Conservation (phyloP, 768 basidiomycete genomes). For the Collybia sp. region DNA sequence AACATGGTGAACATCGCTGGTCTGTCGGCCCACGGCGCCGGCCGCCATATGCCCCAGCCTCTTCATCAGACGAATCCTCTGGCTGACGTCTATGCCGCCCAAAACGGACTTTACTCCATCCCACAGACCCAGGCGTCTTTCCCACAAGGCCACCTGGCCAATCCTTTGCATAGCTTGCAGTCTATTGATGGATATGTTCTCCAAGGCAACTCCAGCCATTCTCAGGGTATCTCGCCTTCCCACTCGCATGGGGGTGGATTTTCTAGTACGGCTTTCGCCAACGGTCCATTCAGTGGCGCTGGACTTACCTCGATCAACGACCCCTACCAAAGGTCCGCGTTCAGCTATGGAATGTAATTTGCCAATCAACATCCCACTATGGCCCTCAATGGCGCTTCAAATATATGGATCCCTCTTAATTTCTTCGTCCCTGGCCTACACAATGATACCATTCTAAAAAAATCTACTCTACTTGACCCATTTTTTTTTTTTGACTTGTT, state of each 20-base stretch:
- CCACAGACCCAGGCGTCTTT: constrained; percentile 51
- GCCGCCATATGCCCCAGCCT: constrained; percentile 53
- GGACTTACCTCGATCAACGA: constrained; percentile 57
- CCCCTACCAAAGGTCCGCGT: constrained; percentile 71
- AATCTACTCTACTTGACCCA: constrained; percentile 35
- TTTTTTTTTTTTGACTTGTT: constrained; percentile 32
- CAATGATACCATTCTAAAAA: constrained; percentile 27
- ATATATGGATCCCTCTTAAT: constrained; percentile 31
- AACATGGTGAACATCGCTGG: constrained; percentile 54
- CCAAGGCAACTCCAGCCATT: constrained; percentile 67
- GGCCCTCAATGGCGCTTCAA: constrained; percentile 17
- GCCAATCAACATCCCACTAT: constrained; percentile 17
- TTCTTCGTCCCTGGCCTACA: constrained; percentile 28
- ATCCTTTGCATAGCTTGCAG: constrained; percentile 58
- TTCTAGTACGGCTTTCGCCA: constrained; percentile 47
- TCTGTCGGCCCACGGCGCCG: constrained; percentile 38
- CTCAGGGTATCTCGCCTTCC: constrained; percentile 53
- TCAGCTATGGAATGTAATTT: constrained; percentile 77
- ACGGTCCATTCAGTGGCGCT: constrained; percentile 49
- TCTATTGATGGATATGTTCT: constrained; percentile 81
- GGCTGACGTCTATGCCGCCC: constrained; percentile 60
- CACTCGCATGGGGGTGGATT: constrained; percentile 55
- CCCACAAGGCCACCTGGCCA: constrained; percentile 49
- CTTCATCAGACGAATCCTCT: constrained; percentile 51
- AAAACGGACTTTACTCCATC: constrained; percentile 59